phyloP scores from a whole-genome alignment of 306 rosid genomes.

The Ormosia semicastrata region DNA sequence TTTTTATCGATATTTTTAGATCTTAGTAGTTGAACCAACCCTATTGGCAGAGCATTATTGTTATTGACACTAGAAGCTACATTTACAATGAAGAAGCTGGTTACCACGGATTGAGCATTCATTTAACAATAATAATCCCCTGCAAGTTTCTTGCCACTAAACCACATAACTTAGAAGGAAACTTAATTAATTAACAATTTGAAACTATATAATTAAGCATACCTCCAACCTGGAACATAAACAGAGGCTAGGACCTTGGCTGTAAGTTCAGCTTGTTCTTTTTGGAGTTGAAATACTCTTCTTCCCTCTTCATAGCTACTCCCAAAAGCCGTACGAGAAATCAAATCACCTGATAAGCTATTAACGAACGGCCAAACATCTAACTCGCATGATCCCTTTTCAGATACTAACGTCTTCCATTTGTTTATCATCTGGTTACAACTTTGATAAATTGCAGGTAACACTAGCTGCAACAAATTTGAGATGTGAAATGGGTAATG shows the following conservation, averaged over 20 bases:
- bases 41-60: too few species aligned
- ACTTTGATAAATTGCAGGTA: constrained; percentile 26
- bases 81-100: too few species aligned
- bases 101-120: too few species aligned
- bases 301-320: constrained; percentile 32
- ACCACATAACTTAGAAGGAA: neutral
- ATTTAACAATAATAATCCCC: too few species aligned
- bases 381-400: constrained; percentile 16
- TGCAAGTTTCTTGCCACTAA: too few species aligned
- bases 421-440: constrained; percentile 24
- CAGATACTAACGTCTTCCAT: constrained; percentile 31
- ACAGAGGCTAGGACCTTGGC: neutral
- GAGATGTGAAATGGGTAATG: neutral
- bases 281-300: constrained; percentile 29
- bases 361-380: constrained; percentile 29
- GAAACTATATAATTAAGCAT: neutral
- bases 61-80: too few species aligned
- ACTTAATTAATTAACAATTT: too few species aligned
- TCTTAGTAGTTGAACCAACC: too few species aligned
- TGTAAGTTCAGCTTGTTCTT: neutral
- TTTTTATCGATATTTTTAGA: too few species aligned
- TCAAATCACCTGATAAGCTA: constrained; percentile 21
- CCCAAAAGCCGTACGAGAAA: constrained; percentile 36
- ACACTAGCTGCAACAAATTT: constrained; percentile 20
- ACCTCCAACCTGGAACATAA: constrained; percentile 45